Conservation (phyloP, 164 flowering plant genomes). For the Macadamia integrifolia region DNA sequence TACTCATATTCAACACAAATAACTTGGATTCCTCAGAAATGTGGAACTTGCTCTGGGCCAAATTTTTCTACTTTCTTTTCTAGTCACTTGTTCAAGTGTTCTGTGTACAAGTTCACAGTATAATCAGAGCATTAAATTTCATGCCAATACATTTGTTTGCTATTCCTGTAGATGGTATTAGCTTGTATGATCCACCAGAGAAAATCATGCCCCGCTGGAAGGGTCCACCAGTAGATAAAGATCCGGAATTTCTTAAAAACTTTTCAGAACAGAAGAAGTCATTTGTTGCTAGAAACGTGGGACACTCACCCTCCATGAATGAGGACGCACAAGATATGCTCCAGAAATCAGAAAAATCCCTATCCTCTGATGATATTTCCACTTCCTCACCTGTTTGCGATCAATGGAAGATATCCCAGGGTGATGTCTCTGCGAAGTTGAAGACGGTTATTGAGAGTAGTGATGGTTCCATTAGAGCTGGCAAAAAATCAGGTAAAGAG, state of each 20-base stretch:
- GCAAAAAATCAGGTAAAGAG: conserved; percentile 82
- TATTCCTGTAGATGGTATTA: conserved; percentile 70
- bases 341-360: conserved; percentile 25
- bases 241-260: conserved; percentile 50
- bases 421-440: conserved; percentile 25
- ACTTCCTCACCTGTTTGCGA: conserved; percentile 16
- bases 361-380: conserved; percentile 8
- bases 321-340: conserved; percentile 14
- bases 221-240: conserved; percentile 55
- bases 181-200: conserved; percentile 85
- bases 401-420: conserved; percentile 11
- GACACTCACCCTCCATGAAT: conserved; percentile 16
- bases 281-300: conserved; percentile 23
- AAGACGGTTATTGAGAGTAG: conserved; percentile 75
- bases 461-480: conserved; percentile 73
- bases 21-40: no score
- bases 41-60: no score
- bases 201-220: conserved; percentile 89
- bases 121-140: neutral
- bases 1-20: neutral
- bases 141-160: conserved; percentile 11
- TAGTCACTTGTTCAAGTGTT: neutral
- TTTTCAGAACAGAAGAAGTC: conserved; percentile 31
- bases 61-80: neutral
- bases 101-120: neutral